Base-by-base conservation (phyloP, 2,329 filamentous ascomycete species). In the Exophiala dermatitidis region DNA sequence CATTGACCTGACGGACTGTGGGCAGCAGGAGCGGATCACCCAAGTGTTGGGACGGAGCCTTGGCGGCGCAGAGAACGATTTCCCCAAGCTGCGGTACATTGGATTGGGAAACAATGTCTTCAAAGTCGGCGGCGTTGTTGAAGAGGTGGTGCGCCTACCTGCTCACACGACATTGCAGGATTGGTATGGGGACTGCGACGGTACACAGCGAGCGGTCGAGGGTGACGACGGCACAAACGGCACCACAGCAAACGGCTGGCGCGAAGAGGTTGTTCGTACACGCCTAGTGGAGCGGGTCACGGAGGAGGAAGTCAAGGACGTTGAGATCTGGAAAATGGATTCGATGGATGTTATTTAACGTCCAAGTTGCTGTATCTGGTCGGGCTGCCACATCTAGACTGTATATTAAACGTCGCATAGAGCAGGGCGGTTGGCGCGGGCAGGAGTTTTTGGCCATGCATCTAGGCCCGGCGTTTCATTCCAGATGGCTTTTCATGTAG, bases 321-420 rank as follows among this genome's bases (percentile, higher is more conserved):
- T 71, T 67, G 72, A 73, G 52, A 69, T 74, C 12, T 74, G 71
- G 71, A 67, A 65, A 5, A 60, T 73, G 56, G 72, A 74, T 59
- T 61, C 67, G 4, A 66, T 70, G 60, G 71, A 73, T 41, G 46
- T 60, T 26, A 51, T 56, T 34, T 60, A 46, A 59, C 28, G 28
- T 4, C 5, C 40, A 36, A 36, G 19, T 19, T 19, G 19, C 19
- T 19, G 19, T 19, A 19, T 19, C 19, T 19, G 19, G 19, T 10
- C 33, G 33, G 33, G 33, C 33, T 34, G 33, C 33, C 19, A 19
- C 19, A 19, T 19, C 19, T 19, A 19, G 33, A 34, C 33, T 10
- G 33, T 34, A 34, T 34, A 19, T 19, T 19, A 19, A 19, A 19
- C 19, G 19, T 19, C 19, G 19, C 19, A 19, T 19, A 19, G 19